Base-by-base conservation (phyloP, 2,329 filamentous ascomycete genomes). In the Biscogniauxia marginata region DNA sequence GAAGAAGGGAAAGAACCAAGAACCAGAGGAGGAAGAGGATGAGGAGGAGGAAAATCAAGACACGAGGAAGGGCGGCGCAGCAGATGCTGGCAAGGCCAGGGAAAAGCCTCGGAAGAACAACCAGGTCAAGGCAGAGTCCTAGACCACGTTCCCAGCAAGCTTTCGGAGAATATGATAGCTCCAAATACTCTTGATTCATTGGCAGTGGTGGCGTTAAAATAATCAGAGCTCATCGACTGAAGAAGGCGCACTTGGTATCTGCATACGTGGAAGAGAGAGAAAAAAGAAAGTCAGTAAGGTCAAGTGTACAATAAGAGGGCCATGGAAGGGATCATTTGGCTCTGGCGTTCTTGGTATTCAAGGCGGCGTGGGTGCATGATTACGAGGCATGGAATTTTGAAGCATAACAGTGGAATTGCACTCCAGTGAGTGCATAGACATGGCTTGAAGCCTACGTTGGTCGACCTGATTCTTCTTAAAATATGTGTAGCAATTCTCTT, bases 91-190 rank as follows among this genome's bases (percentile, higher is more conserved):
- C 49, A 65, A 69, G 46, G 56, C 48, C 21, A 52, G 16, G 50
- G 52, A 57, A 43, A 21, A 56, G 58, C 50, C 49, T 54, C 39
- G 60, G 49, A 63, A 66, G 49, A 62, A 58, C 52, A 63, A 64
- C 39, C 54, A 61, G 46, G 56, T 58, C 57, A 63, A 61, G 61
- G 61, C 60, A 51, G 59, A 59, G 39, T 58, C 65, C 52, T 67
- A 66, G 52, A 53, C 52, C 30, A 39, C 9, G 48, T 53, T 48
- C 22, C 43, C 16, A 22, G 34, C 24, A 47, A 49, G 21, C 18
- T 21, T 50, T 49, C 19, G 48, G 53, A 24, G 22, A 53, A 21
- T 13, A 39, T 39, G 30, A 39, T 39, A 39, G 30, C n/a, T 39
- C 30, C 6, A 39, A 11, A 39, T 39, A 39, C 30, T 39, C 30